phyloP scores from a whole-genome alignment of 2,329 filamentous ascomycete genomes.

The Aspergillus chevalieri region DNA sequence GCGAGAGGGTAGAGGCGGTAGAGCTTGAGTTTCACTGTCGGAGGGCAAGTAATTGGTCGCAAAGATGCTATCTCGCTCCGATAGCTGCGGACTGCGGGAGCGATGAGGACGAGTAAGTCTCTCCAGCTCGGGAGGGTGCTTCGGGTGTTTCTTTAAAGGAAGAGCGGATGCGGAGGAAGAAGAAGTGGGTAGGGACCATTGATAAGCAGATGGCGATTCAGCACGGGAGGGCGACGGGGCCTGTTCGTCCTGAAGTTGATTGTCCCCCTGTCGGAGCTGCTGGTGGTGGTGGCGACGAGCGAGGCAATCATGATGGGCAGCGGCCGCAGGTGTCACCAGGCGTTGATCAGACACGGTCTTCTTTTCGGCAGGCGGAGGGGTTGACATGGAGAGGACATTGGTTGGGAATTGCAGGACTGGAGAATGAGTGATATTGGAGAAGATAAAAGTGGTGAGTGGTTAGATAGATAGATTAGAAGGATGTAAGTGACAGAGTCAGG shows the following conservation, averaged over 20 bases:
- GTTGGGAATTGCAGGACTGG: constrained; percentile 29
- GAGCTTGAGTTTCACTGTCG: constrained; percentile 28
- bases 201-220: constrained; percentile 32
- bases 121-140: constrained; percentile 22
- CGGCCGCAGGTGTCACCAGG: constrained; percentile 42
- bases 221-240: constrained; percentile 27
- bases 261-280: constrained; percentile 22
- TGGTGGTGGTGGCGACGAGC: constrained; percentile 30
- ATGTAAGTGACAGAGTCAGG: constrained; percentile 8
- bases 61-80: constrained; percentile 59
- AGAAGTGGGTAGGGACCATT: constrained; percentile 24
- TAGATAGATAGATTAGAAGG: constrained; percentile 10
- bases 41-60: constrained; percentile 54
- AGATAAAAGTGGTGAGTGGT: constrained; percentile 10
- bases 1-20: neutral
- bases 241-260: constrained; percentile 18
- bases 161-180: constrained; percentile 10
- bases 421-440: constrained; percentile 11
- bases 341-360: constrained; percentile 32
- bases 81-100: constrained; percentile 46
- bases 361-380: constrained; percentile 38
- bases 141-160: constrained; percentile 31
- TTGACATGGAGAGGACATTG: constrained; percentile 50
- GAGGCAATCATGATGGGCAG: constrained; percentile 35
- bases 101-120: constrained; percentile 19